phyloP scores from a whole-genome alignment of 2,329 filamentous ascomycete species.

The Penicillium brasilianum region DNA sequence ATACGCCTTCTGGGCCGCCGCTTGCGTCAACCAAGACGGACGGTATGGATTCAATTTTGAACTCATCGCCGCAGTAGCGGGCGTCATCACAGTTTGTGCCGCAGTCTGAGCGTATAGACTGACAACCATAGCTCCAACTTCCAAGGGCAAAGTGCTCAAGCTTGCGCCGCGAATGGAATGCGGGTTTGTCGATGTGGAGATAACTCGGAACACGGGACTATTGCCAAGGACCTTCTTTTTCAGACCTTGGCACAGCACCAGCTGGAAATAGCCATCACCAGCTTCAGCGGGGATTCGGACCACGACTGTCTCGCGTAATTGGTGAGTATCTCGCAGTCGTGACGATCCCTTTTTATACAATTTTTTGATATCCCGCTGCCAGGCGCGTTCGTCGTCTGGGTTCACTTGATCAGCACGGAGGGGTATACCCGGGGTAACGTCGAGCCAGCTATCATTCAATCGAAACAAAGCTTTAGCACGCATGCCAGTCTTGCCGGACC shows the following conservation, averaged over 20 bases:
- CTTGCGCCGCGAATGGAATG: slow-evolving; percentile 69
- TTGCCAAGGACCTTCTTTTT: slow-evolving; percentile 66
- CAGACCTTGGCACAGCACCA: slow-evolving; percentile 64
- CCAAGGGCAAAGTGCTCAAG: slow-evolving; percentile 67
- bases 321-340: slow-evolving; percentile 56
- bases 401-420: slow-evolving; percentile 57
- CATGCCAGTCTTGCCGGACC: slow-evolving; percentile 71
- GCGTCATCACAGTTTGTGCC: slow-evolving; percentile 31
- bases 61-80: slow-evolving; percentile 34
- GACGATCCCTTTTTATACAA: slow-evolving; percentile 62
- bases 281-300: slow-evolving; percentile 68
- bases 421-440: slow-evolving; percentile 66
- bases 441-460: slow-evolving; percentile 65
- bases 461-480: slow-evolving; percentile 67
- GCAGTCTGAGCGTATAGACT: slow-evolving; percentile 51
- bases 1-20: slow-evolving; percentile 42
- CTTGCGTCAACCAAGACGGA: slow-evolving; percentile 37
- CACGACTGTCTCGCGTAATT: slow-evolving; percentile 66
- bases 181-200: slow-evolving; percentile 66
- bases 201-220: slow-evolving; percentile 71
- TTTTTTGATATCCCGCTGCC: slow-evolving; percentile 70
- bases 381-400: slow-evolving; percentile 65
- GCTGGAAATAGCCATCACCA: slow-evolving; percentile 70
- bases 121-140: slow-evolving; percentile 59
- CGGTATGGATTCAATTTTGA: slow-evolving; percentile 33